Evolutionary conservation across 495 filamentous ascomycete genomes (phyloP).

Genomic region (Aspergillus cristatus): DNA sequence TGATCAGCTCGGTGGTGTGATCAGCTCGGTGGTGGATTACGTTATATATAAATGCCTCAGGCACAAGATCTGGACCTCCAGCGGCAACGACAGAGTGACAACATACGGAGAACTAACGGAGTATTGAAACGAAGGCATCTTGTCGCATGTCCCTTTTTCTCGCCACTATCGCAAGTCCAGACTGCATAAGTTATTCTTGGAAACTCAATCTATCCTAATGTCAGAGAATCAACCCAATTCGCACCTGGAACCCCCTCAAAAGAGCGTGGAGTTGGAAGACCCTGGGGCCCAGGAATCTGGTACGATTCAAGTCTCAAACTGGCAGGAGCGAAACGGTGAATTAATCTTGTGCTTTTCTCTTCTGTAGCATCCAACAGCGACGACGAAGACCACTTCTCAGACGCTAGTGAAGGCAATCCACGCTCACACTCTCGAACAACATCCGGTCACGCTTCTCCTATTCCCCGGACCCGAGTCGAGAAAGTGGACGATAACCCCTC

Average conservation of each 20-base stretch:
- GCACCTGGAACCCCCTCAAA: constrained; percentile 56
- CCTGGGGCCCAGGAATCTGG: constrained; percentile 76
- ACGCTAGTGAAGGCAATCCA: constrained; percentile 64
- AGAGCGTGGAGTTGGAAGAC: constrained; percentile 58
- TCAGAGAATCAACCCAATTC: constrained; percentile 30
- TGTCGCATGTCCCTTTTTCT: constrained; percentile 2
- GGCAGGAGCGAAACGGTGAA: no score
- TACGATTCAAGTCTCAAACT: constrained; percentile 34
- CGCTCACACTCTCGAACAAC: constrained; percentile 22
- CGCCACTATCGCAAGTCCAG: constrained; percentile 6
- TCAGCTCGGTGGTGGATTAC: no score
- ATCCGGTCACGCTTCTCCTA: constrained; percentile 40
- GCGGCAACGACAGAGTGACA: constrained; percentile 12
- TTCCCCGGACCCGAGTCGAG: constrained; percentile 55
- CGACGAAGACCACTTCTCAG: constrained; percentile 82
- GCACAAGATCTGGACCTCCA: constrained; percentile 26
- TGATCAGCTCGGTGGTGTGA: no score
- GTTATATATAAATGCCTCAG: constrained; percentile 19
- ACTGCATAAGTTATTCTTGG: constrained; percentile 15
- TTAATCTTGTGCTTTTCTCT: no score
- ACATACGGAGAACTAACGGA: constrained; percentile 5
- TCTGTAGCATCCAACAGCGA: constrained; percentile 53
- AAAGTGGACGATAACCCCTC: constrained; percentile 47
- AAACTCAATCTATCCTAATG: constrained; percentile 21
- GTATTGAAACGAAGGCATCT: no score